These are phyloP conservation scores for Effrenium voratum DNA, from an alignment of 73 alveolate genomes.

Conservation along the genomic window DNA sequence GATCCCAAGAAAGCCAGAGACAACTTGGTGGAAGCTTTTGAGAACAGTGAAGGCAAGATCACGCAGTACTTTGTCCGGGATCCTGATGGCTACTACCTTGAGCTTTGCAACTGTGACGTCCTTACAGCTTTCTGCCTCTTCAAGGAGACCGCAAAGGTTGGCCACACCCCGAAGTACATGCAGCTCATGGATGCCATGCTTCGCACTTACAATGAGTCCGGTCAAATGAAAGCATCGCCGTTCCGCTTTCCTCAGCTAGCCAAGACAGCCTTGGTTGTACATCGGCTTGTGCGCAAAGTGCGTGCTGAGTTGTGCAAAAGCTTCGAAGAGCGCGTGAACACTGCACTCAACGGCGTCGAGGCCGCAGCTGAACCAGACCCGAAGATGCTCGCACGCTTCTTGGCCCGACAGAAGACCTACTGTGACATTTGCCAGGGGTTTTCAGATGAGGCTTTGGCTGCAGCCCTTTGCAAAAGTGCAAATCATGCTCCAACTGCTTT, in stretches of 20 bases:
- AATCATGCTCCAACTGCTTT: constrained; percentile 13
- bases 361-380: not conserved
- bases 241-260: not conserved
- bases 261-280: not conserved
- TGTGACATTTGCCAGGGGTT: constrained; percentile 32
- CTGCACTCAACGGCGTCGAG: not conserved
- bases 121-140: constrained; percentile 53
- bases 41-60: constrained; percentile 48
- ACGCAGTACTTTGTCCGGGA: constrained; percentile 50
- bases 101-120: constrained; percentile 60
- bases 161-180: constrained; percentile 35
- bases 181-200: constrained; percentile 17
- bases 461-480: not conserved
- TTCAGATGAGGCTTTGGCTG: not conserved
- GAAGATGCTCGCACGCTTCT: not conserved
- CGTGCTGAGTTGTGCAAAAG: not conserved
- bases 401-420: constrained; percentile 20
- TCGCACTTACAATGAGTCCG: not conserved
- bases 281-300: not conserved
- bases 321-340: not conserved
- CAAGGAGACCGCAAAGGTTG: not conserved
- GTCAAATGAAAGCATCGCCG: not conserved
- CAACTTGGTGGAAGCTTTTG: constrained; percentile 9
- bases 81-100: constrained; percentile 61
- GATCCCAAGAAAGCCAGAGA: constrained; percentile 53